phyloP scores from a whole-genome alignment of 768 basidiomycete species.

The Russula brevipes region DNA sequence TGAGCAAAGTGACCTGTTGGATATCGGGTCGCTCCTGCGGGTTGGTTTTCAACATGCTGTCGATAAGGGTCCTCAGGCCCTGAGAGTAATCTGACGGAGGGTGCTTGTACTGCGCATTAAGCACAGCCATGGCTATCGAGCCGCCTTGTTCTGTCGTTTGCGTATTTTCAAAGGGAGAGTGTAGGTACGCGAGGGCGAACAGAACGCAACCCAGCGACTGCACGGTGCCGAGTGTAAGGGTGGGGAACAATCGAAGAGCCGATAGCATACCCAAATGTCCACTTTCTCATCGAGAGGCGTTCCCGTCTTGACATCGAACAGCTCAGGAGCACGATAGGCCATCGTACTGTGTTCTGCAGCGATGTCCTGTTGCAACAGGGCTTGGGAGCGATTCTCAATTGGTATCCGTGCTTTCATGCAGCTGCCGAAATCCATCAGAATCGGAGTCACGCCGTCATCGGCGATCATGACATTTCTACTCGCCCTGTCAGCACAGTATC shows the following conservation, averaged over 20 bases:
- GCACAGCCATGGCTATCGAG: constrained; percentile 95
- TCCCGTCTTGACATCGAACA: constrained; percentile 96
- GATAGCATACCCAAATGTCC: constrained; percentile 79
- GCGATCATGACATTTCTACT: constrained; percentile 92
- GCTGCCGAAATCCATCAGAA: constrained; percentile 99
- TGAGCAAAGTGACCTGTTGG: constrained; percentile 52
- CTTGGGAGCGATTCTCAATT: constrained; percentile 79
- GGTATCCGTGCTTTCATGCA: constrained; percentile 78
- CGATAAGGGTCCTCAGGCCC: constrained; percentile 75
- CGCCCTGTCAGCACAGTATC: not conserved
- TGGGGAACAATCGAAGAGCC: not conserved
- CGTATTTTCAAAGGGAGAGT: constrained; percentile 92
- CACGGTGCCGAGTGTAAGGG: not conserved
- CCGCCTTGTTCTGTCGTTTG: constrained; percentile 93
- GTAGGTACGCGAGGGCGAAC: constrained; percentile 89
- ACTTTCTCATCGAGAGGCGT: constrained; percentile 86
- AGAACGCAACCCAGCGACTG: constrained; percentile 95
- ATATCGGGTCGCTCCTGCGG: constrained; percentile 83
- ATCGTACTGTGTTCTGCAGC: constrained; percentile 98
- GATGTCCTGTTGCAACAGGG: constrained; percentile 90
- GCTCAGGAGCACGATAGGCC: constrained; percentile 96
- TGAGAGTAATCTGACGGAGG: constrained; percentile 83
- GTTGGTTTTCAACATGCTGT: constrained; percentile 77
- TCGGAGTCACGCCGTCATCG: constrained; percentile 77
- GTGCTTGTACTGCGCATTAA: constrained; percentile 90